Conservation (phyloP, 2,329 filamentous ascomycete genomes). For the Monosporascus sp. region DNA sequence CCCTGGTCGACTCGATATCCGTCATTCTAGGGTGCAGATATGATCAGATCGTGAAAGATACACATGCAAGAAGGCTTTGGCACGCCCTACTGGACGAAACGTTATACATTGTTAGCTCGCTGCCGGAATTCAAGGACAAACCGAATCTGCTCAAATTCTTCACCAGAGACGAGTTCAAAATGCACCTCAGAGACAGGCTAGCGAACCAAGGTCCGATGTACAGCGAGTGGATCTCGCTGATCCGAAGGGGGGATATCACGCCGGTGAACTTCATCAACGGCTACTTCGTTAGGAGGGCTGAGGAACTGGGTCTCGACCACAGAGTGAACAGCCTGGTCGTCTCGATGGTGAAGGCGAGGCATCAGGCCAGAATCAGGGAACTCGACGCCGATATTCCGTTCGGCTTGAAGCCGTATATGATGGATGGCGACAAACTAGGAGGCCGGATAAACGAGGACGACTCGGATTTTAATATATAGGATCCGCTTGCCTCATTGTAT, state of each 20-base stretch:
- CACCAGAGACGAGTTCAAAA: constrained; percentile 56
- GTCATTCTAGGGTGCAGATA: constrained; percentile 74
- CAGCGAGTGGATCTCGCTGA: constrained; percentile 64
- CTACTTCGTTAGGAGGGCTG: constrained; percentile 72
- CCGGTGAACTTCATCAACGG: constrained; percentile 86
- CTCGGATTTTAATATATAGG: constrained; percentile 3
- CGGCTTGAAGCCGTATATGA: constrained; percentile 18
- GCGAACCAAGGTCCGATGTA: constrained; percentile 48
- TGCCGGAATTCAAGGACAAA: constrained; percentile 68
- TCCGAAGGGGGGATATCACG: constrained; percentile 56
- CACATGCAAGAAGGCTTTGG: constrained; percentile 59
- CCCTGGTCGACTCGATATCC: constrained; percentile 75
- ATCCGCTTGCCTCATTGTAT: not conserved
- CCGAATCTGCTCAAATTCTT: constrained; percentile 51
- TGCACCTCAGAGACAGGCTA: constrained; percentile 51
- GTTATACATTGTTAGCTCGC: constrained; percentile 58
- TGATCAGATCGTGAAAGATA: constrained; percentile 63
- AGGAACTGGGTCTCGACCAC: constrained; percentile 65
- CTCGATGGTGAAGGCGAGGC: constrained; percentile 68
- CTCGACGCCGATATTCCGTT: constrained; percentile 19
- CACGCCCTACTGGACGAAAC: constrained; percentile 70
- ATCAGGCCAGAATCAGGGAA: constrained; percentile 28
- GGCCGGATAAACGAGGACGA: constrained; percentile 8
- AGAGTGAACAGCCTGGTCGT: constrained; percentile 68
- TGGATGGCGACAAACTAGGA: constrained; percentile 18